Evolutionary conservation across 257 asterid genomes (phyloP), one percentile per base, ranked within the genome.

Genomic region (Anisodus tanguticus): DNA sequence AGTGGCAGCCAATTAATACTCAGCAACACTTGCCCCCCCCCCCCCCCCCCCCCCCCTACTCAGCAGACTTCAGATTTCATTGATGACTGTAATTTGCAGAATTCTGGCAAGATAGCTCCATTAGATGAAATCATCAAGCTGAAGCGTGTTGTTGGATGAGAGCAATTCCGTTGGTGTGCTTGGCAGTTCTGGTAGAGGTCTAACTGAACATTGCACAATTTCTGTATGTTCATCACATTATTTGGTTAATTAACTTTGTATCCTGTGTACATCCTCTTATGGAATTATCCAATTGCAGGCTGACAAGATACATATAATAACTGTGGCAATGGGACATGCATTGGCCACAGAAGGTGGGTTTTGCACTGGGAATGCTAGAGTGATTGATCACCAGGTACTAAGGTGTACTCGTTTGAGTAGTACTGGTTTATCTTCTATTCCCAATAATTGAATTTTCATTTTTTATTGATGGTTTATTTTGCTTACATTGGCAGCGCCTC

Each of bases 281-380:
- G 53, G 66, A n/a, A 64, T 72, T 80, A 57, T 83, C 83, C 83
- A 62, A 45, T 87, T 81, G 80, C 80, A 95, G 99, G 83, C 92
- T 86, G 98, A 94, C 86, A 93, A 92, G 90, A 93, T 96, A 62
- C 98, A 96, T 89, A 94, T 96, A 53, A 84, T 94, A 67, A 90
- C 98, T 67, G 98, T 98, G 81, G 97, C 94, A 35, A 94, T 96
- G 99, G 99, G 99, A 81, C 95, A 94, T 86, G 97, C 98, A 22
- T 90, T 96, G 89, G 99, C 99, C 84, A 89, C 98, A 31, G 99
- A 96, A 89, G 99, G 99, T 85, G 99, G 99, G 58, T 94, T 96
- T 88, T 96, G 99, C 91, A 93, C 97, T 19, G 99, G 99, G 79
- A 96, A 93, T 89, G 86, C 93, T 80, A 88, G 99, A 89, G 98